Conservation (phyloP, 176 grass and related monocot genomes). For the Oropetium thomaeum region DNA sequence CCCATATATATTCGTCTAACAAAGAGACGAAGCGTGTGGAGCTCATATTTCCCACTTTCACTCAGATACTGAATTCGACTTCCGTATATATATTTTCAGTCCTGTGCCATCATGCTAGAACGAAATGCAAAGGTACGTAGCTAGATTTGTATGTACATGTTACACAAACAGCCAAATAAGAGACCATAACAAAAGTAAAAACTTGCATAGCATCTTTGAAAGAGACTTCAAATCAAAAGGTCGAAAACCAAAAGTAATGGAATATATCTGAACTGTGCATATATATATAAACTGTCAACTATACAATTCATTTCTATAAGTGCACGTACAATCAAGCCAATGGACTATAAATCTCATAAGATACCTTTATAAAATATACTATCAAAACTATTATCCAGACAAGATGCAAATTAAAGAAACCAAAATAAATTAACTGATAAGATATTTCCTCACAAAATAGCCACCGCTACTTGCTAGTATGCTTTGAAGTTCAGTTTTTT, state of each 20-base stretch:
- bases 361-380: slow-evolving; percentile 15
- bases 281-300: neutral
- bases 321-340: neutral
- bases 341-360: slow-evolving; percentile 19
- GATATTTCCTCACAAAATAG: neutral
- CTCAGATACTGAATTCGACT: too few species aligned
- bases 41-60: too few species aligned
- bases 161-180: too few species aligned
- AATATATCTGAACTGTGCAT: neutral
- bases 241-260: neutral
- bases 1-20: neutral
- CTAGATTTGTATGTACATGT: too few species aligned
- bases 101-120: too few species aligned
- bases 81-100: too few species aligned
- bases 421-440: neutral
- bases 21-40: neutral
- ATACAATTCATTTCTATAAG: neutral
- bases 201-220: too few species aligned
- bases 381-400: neutral
- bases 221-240: neutral
- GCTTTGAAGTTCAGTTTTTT: neutral
- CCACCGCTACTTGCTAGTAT: neutral
- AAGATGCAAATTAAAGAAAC: neutral
- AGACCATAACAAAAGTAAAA: too few species aligned
- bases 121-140: too few species aligned